Conservation (phyloP, 345 rosid genomes). For the Hypericum androsaemum region DNA sequence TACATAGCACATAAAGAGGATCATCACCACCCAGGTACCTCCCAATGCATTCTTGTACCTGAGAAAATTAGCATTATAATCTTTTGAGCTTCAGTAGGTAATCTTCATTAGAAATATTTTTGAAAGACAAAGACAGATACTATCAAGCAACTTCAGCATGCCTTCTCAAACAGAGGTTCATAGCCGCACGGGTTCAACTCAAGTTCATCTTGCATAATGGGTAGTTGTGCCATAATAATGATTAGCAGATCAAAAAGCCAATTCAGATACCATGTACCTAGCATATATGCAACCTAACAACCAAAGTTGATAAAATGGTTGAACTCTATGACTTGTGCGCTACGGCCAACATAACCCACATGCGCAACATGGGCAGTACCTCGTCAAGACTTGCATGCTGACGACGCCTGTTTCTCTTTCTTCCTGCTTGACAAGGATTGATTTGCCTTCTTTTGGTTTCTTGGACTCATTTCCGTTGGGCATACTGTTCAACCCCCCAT, state of each 20-base stretch:
- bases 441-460: slow-evolving; percentile 57
- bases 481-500: slow-evolving; percentile 39
- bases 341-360: too few relatives aligned
- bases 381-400: slow-evolving; percentile 60
- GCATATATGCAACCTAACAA: too few relatives aligned
- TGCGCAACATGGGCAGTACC: slow-evolving; percentile 50
- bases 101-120: too few relatives aligned
- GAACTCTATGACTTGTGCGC: too few relatives aligned
- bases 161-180: background rate
- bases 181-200: background rate
- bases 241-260: too few relatives aligned
- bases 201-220: too few relatives aligned
- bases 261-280: too few relatives aligned
- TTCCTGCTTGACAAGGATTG: slow-evolving; percentile 92
- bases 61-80: slow-evolving; percentile 6
- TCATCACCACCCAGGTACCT: slow-evolving; percentile 83
- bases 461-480: slow-evolving; percentile 29
- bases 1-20: slow-evolving; percentile 69
- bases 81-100: too few relatives aligned
- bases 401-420: slow-evolving; percentile 95
- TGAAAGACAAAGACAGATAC: background rate
- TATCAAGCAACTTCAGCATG: background rate
- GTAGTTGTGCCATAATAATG: too few relatives aligned
- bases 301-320: too few relatives aligned
- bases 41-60: slow-evolving; percentile 97